A percentile compares a stretch with the other conserved stretches of the same genome.
Conservation (phyloP, 805 yeast genomes). For the Myxozyma neglecta region DNA sequence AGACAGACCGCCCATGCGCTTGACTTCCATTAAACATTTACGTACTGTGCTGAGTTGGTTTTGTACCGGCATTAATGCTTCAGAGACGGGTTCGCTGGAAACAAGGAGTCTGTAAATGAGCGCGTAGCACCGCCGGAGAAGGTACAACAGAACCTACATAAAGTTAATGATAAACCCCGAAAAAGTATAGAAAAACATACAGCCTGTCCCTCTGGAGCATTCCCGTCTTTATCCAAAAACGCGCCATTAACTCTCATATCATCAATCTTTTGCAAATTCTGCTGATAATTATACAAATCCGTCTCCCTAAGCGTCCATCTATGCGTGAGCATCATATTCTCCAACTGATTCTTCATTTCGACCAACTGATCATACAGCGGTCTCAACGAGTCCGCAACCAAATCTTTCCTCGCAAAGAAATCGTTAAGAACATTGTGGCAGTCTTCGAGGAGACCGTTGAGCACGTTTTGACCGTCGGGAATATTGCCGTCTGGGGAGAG, state of each 20-base stretch:
- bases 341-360: slow-evolving; percentile 69
- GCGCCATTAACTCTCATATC: slow-evolving; percentile 64
- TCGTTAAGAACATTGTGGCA: slow-evolving; percentile 75
- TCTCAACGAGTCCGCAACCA: slow-evolving; percentile 51
- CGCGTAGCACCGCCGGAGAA: slow-evolving; percentile 88
- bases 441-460: slow-evolving; percentile 62
- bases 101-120: slow-evolving; percentile 84
- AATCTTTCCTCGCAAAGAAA: slow-evolving; percentile 49
- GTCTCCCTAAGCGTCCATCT: slow-evolving; percentile 98
- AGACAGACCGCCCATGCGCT: slow-evolving; percentile 88
- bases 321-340: slow-evolving; percentile 82
- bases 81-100: slow-evolving; percentile 92
- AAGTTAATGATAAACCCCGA: not conserved
- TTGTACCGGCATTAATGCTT: slow-evolving; percentile 88
- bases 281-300: slow-evolving; percentile 82
- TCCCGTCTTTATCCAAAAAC: slow-evolving; percentile 43
- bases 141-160: slow-evolving; percentile 56
- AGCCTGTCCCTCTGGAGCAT: slow-evolving; percentile 53
- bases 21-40: slow-evolving; percentile 83
- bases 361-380: slow-evolving; percentile 64
- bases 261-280: slow-evolving; percentile 70
- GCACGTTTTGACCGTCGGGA: slow-evolving; percentile 38
- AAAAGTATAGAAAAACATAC: slow-evolving; percentile 6
- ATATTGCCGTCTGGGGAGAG: slow-evolving; percentile 36
- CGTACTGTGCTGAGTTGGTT: slow-evolving; percentile 91